Percentiles rank a stretch among this genome's conserved stretches.
These are phyloP conservation scores for Musa balbisiana DNA, from an alignment of 202 grass and related monocot genomes.

Conservation along the genomic window DNA sequence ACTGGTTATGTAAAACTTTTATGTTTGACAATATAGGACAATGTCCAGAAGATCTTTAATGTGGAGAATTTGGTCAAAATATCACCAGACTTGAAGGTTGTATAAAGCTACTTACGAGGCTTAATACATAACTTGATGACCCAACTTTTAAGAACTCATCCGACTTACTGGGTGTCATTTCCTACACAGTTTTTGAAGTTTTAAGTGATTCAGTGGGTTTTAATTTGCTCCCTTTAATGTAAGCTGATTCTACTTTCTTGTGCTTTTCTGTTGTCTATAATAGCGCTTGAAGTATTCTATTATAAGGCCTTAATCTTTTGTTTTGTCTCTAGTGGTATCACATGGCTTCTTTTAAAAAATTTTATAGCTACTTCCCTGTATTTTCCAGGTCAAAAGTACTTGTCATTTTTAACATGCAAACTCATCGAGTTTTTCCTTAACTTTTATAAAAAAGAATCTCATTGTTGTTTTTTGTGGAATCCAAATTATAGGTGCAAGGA, in stretches of 20 bases:
- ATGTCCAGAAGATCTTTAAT: too few species aligned
- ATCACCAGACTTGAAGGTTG: too few species aligned
- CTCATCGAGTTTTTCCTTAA: not conserved
- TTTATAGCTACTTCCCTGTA: not conserved
- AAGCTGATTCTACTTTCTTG: not conserved
- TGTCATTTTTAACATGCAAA: not conserved
- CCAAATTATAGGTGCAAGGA: slow-evolving; percentile 8
- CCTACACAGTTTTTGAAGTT: not conserved
- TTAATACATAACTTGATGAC: not conserved
- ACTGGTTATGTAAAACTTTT: too few species aligned
- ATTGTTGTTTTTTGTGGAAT: not conserved
- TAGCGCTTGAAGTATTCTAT: not conserved
- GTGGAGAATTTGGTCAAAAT: too few species aligned
- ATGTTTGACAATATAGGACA: too few species aligned
- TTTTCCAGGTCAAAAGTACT: not conserved
- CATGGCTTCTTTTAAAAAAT: too few species aligned
- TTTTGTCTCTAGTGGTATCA: not conserved
- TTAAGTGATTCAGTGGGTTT: not conserved
- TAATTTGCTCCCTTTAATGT: not conserved
- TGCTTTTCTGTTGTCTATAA: not conserved
- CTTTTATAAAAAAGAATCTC: too few species aligned
- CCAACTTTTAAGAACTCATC: not conserved
- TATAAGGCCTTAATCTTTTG: not conserved
- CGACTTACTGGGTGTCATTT: not conserved
- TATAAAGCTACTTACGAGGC: not conserved